Evolutionary conservation across 2,329 filamentous ascomycete species (phyloP).

Genomic region (Fusarium ambrosium): DNA sequence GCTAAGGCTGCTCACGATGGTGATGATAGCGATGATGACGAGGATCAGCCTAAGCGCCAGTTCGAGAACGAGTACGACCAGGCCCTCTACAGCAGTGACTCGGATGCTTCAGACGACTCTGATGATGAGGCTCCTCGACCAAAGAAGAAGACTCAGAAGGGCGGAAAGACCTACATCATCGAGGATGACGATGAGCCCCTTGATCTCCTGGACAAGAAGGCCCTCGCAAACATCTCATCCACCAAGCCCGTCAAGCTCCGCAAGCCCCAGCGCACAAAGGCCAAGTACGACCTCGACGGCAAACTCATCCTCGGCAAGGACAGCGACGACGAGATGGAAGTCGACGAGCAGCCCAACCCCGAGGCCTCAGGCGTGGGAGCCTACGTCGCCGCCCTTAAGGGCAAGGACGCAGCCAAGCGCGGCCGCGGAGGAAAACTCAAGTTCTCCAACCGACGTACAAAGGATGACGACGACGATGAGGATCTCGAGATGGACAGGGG

Average conservation of each 20-base stretch:
- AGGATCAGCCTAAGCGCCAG: conserved; percentile 64
- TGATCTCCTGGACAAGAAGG: conserved; percentile 89
- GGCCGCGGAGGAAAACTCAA: conserved; percentile 78
- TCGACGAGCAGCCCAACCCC: conserved; percentile 72
- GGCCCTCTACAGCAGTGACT: conserved; percentile 89
- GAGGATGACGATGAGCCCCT: conserved; percentile 96
- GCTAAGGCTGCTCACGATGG: conserved; percentile 69
- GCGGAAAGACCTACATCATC: conserved; percentile 85
- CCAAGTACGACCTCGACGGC: conserved; percentile 80
- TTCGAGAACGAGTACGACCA: conserved; percentile 97
- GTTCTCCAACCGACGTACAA: conserved; percentile 74
- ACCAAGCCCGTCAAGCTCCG: conserved; percentile 81
- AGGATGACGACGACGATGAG: conserved; percentile 60
- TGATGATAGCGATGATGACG: conserved; percentile 69
- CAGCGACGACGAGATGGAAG: conserved; percentile 68
- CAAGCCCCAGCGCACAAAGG: conserved; percentile 70
- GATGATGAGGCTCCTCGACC: conserved; percentile 69
- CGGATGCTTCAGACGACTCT: conserved; percentile 64
- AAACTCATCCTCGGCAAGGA: conserved; percentile 81
- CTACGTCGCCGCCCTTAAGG: conserved; percentile 77
- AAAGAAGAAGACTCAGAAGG: conserved; percentile 68
- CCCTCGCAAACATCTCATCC: conserved; percentile 92
- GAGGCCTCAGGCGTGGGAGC: conserved; percentile 73
- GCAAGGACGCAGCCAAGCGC: conserved; percentile 74
- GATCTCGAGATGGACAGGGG: conserved; percentile 68